Conservation (phyloP, 805 yeast species). For the Candida insectorum region DNA sequence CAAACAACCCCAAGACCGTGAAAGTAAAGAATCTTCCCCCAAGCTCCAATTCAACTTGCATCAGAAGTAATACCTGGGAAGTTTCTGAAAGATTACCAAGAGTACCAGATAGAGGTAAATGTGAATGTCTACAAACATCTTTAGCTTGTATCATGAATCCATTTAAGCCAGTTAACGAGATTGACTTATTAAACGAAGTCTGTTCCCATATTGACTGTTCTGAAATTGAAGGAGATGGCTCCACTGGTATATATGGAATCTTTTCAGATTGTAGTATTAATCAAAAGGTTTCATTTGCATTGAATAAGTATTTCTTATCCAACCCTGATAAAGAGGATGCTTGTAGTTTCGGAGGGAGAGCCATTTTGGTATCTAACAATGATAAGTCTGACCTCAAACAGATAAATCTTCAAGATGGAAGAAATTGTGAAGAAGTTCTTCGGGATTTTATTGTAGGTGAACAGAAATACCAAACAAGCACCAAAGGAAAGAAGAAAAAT, state of each 20-base stretch:
- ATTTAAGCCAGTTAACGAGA: constrained; percentile 17
- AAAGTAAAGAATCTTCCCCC: constrained; percentile 15
- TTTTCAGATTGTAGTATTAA: constrained; percentile 36
- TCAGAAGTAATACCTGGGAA: constrained; percentile 13
- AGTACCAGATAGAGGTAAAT: constrained; percentile 39
- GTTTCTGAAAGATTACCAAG: constrained; percentile 29
- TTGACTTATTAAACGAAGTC: constrained; percentile 23
- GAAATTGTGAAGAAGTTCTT: constrained; percentile 18
- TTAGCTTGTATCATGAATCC: constrained; percentile 35
- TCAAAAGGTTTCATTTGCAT: constrained; percentile 39
- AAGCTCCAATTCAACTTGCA: constrained; percentile 2
- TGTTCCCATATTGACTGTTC: constrained; percentile 38
- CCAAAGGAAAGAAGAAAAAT: too few species aligned
- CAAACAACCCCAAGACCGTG: constrained; percentile 10
- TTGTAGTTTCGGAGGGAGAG: constrained; percentile 24
- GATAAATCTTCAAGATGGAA: constrained; percentile 20
- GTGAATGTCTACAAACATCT: constrained; percentile 43
- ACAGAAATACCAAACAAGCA: too few species aligned
- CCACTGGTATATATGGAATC: constrained; percentile 38
- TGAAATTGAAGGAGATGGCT: constrained; percentile 32
- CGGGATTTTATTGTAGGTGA: too few species aligned
- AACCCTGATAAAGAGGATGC: constrained; percentile 14
- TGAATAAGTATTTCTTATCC: constrained; percentile 32
- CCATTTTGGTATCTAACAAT: constrained; percentile 14
- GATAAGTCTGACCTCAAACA: constrained; percentile 14